Evolutionary conservation across 2,329 filamentous ascomycete genomes (phyloP).

Genomic region (Ophiostoma sp.): DNA sequence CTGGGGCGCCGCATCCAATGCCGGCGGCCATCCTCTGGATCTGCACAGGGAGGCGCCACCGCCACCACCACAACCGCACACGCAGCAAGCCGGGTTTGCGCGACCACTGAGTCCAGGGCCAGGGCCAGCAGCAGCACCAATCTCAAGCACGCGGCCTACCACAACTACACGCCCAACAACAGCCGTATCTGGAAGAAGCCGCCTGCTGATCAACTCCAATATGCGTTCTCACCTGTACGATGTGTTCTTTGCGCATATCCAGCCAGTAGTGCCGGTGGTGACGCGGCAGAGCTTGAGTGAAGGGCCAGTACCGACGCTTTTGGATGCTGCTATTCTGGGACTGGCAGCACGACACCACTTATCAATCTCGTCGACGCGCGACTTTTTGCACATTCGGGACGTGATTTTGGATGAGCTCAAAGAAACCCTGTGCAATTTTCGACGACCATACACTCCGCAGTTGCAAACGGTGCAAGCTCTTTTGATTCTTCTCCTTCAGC

Average conservation of each 20-base stretch:
- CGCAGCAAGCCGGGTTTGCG: neutral
- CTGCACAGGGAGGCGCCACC: neutral
- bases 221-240: neutral
- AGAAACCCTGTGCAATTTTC: slow-evolving; percentile 8
- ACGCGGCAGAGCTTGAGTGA: neutral
- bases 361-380: slow-evolving; percentile 13
- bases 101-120: neutral
- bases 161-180: neutral
- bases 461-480: neutral
- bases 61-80: neutral
- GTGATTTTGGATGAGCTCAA: slow-evolving; percentile 1
- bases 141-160: too few species aligned
- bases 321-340: slow-evolving; percentile 7
- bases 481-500: neutral
- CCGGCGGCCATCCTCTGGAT: neutral
- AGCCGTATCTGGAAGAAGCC: neutral
- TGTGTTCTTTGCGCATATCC: neutral
- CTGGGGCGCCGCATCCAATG: neutral
- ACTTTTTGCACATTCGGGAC: slow-evolving; percentile 17
- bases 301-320: neutral
- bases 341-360: slow-evolving; percentile 1
- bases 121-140: too few species aligned
- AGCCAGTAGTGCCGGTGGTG: neutral
- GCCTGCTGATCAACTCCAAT: slow-evolving; percentile 2
- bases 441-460: neutral